These are phyloP conservation scores for Arctium minus DNA, from an alignment of 129 eudicot species.

Conservation along the genomic window DNA sequence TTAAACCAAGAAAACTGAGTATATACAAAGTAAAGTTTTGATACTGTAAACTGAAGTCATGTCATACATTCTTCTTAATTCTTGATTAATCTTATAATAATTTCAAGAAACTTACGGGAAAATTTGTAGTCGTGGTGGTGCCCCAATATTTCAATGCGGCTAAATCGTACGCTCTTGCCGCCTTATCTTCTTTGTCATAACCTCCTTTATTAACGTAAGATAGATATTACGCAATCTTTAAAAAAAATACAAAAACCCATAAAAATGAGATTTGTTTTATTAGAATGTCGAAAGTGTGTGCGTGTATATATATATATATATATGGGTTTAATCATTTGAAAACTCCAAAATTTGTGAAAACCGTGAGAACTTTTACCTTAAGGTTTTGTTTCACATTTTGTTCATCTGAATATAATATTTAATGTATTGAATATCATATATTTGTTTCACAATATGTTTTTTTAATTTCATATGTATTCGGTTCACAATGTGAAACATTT, in stretches of 20 bases:
- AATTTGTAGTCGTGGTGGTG: slow-evolving; percentile 84
- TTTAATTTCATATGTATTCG: too few species aligned
- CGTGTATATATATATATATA: too few species aligned
- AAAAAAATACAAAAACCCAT: background rate
- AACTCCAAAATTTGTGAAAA: too few species aligned
- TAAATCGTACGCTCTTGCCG: slow-evolving; percentile 92
- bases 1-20: background rate
- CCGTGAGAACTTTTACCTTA: too few species aligned
- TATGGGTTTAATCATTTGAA: too few species aligned
- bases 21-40: too few species aligned
- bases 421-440: too few species aligned
- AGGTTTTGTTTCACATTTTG: too few species aligned
- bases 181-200: slow-evolving; percentile 93
- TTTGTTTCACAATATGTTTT: too few species aligned
- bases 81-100: background rate
- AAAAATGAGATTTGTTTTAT: background rate
- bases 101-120: slow-evolving; percentile 49
- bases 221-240: background rate
- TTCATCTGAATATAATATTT: too few species aligned
- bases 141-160: slow-evolving; percentile 98
- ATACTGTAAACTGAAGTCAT: too few species aligned
- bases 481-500: too few species aligned
- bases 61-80: background rate
- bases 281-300: background rate
- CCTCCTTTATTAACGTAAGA: slow-evolving; percentile 56